A percentile compares a stretch with the other conserved stretches of the same genome.
These are phyloP conservation scores for Rhizoclosmatium globosum DNA, from an alignment of 192 early-diverging fungal species.

Conservation along the genomic window DNA sequence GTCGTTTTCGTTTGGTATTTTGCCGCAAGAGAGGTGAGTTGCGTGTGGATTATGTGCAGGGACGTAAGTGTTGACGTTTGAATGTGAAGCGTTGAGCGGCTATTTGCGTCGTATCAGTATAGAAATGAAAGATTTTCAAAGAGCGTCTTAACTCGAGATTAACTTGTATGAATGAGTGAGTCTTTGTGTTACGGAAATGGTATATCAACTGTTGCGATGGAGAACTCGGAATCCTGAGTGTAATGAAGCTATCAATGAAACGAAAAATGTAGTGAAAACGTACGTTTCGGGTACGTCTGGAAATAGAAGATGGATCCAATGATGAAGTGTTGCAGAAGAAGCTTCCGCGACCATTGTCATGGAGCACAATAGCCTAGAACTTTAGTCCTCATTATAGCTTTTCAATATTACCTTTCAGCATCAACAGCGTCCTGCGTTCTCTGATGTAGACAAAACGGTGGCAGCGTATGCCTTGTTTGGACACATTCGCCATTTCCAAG, in stretches of 20 bases:
- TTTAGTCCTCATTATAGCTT: background rate
- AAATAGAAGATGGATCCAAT: constrained; percentile 2
- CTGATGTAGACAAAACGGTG: constrained; percentile 5
- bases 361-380: no score
- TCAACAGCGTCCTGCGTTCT: background rate
- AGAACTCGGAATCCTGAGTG: no score
- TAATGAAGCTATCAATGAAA: background rate
- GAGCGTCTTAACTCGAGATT: no score
- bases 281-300: constrained; percentile 12
- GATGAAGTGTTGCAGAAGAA: constrained; percentile 3
- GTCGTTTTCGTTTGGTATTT: background rate
- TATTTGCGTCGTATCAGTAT: no score
- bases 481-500: background rate
- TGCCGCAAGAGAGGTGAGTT: background rate
- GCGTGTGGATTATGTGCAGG: background rate
- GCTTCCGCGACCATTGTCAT: background rate
- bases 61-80: background rate
- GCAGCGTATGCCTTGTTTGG: background rate
- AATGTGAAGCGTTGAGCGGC: background rate
- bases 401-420: background rate
- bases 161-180: no score
- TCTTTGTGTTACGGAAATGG: no score
- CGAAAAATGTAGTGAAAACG: background rate
- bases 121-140: no score
- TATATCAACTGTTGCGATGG: no score